Base-by-base conservation (phyloP, 768 basidiomycete genomes). In the button mushroom (Agaricus bisporus) region DNA sequence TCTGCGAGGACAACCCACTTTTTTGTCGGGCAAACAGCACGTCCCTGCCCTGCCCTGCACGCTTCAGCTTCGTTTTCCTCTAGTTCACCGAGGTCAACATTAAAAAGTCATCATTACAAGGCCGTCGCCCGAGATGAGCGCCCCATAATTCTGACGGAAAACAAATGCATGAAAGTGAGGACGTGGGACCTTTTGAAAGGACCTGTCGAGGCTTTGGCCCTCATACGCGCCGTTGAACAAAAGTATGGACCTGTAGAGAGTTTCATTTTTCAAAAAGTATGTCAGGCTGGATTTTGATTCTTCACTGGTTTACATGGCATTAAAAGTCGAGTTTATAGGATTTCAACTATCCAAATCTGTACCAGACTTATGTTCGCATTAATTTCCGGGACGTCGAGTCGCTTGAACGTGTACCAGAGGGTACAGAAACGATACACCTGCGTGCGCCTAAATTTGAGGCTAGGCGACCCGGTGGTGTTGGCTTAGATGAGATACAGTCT, bases 201-300 rank as follows among this genome's bases (percentile, higher is more conserved):
- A 32, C 75, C 82, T 59, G 64, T 71, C 4, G 78, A 86, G 20
- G 77, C 75, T 4, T 71, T 76, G 7, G 69, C 77, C 43, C 69
- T 82, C 43, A 61, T 85, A 51, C 75, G 79, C 43, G 77, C 73
- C 7, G 59, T 86, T 26, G 85, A 87, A 66, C 71, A 72, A 15
- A 75, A 72, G 50, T 81, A 76, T 63, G 81, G 81, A 12, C 65
- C 69, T 8, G 60, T 83, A 32, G 63, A 70, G 25, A 76, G 78
- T 49, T 78, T 69, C 44, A 63, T 66, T 41, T 68, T 76, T 38
- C 56, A 64, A 29, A 70, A 72, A 66, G 80, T 80, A 59, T 18
- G 70, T 65, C 29, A 20, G 32, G 12, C n/a, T 41, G 6, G 35
- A 15, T 5, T 42, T 42, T 51, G 51, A 44, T 18, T 15, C 20